Evolutionary conservation across 2,329 filamentous ascomycete species (phyloP).

Genomic region (Emergomyces orientalis): DNA sequence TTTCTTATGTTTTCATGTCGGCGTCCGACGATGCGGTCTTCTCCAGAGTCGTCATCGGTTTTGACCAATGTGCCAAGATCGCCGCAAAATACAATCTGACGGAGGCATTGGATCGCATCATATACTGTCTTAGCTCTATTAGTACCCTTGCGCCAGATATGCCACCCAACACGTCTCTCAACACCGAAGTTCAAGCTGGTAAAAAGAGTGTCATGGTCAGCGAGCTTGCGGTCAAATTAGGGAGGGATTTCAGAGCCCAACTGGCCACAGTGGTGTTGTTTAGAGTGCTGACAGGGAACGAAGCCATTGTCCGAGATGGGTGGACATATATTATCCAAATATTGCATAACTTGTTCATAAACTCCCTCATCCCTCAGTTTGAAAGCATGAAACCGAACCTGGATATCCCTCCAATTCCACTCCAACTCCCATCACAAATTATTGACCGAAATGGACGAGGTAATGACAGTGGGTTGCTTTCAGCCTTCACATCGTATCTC

Average conservation of each 20-base stretch:
- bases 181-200: slow-evolving; percentile 89
- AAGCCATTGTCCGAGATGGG: slow-evolving; percentile 59
- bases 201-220: slow-evolving; percentile 97
- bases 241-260: slow-evolving; percentile 85
- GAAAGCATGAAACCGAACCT: slow-evolving; percentile 59
- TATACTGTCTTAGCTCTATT: slow-evolving; percentile 83
- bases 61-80: slow-evolving; percentile 91
- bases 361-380: slow-evolving; percentile 80
- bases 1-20: slow-evolving; percentile 98
- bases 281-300: slow-evolving; percentile 77
- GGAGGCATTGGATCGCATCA: slow-evolving; percentile 84
- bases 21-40: slow-evolving; percentile 95
- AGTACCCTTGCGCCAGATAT: slow-evolving; percentile 71
- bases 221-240: slow-evolving; percentile 91
- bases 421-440: slow-evolving; percentile 84
- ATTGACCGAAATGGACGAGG: slow-evolving; percentile 76
- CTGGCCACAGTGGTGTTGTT: slow-evolving; percentile 93
- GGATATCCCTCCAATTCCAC: slow-evolving; percentile 69
- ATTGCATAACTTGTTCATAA: slow-evolving; percentile 91
- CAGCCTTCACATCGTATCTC: slow-evolving; percentile 89
- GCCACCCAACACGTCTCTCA: slow-evolving; percentile 73
- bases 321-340: slow-evolving; percentile 66
- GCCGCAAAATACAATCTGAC: slow-evolving; percentile 73
- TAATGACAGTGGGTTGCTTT: slow-evolving; percentile 77
- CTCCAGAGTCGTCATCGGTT: slow-evolving; percentile 83